These are phyloP conservation scores for Suillus clintonianus DNA, from an alignment of 768 basidiomycete species.

Conservation along the genomic window DNA sequence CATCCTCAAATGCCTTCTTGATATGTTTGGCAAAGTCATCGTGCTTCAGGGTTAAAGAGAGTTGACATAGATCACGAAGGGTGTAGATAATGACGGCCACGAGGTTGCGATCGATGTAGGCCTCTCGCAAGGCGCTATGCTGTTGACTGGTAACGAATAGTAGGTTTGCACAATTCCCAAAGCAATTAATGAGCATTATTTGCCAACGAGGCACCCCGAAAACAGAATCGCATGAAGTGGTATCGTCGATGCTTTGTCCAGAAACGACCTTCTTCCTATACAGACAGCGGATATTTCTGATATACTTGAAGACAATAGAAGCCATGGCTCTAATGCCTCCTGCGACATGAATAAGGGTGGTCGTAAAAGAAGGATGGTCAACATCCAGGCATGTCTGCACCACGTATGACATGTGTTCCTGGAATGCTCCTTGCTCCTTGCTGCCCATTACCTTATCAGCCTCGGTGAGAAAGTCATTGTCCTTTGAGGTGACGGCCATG, in stretches of 20 bases:
- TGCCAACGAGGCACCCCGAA: background rate
- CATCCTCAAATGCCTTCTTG: slow-evolving; percentile 4
- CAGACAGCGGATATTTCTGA: slow-evolving; percentile 1
- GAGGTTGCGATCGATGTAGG: slow-evolving; percentile 1
- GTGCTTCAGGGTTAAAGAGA: background rate
- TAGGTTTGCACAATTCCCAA: slow-evolving; percentile 4
- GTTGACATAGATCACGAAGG: slow-evolving; percentile 3
- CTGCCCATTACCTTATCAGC: slow-evolving; percentile 6
- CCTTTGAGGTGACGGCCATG: slow-evolving; percentile 2
- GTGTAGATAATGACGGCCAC: background rate
- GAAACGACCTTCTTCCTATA: background rate
- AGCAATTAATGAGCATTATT: slow-evolving; percentile 3
- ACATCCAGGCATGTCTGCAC: slow-evolving; percentile 4
- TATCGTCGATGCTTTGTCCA: slow-evolving; percentile 3
- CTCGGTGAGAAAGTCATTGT: background rate
- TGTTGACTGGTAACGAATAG: slow-evolving; percentile 1
- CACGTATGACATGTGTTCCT: slow-evolving; percentile 6
- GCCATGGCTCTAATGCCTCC: background rate
- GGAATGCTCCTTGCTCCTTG: slow-evolving; percentile 1
- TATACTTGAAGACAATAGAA: background rate
- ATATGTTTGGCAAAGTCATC: slow-evolving; percentile 2
- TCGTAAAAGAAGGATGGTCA: background rate
- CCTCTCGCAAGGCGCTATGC: background rate
- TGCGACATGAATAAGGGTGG: slow-evolving; percentile 4
- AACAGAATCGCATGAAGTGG: background rate